Conservation (phyloP, 2,329 filamentous ascomycete species). For the Nemania serpens region DNA sequence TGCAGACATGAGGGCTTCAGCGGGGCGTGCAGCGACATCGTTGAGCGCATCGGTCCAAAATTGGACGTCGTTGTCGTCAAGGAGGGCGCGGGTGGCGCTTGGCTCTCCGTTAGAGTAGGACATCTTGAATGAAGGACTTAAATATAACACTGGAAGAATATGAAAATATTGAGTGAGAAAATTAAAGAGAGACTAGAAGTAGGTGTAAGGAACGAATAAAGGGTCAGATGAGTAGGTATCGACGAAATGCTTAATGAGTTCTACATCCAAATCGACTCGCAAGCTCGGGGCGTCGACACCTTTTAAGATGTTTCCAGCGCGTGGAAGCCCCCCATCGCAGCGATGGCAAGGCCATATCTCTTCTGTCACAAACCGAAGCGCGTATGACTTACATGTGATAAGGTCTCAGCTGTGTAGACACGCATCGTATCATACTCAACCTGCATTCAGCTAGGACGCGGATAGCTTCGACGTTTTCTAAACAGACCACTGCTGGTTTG, state of each 20-base stretch:
- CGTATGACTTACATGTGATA: not conserved
- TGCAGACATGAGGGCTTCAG: not conserved
- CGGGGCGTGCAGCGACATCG: not conserved
- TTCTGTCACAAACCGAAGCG: not conserved
- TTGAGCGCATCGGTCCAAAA: not conserved
- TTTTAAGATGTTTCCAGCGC: not conserved
- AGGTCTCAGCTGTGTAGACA: not conserved
- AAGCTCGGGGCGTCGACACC: not conserved
- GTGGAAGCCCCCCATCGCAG: not conserved
- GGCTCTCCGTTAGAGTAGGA: not conserved
- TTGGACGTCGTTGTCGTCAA: not conserved
- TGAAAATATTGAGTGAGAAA: not conserved
- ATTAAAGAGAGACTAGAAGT: not conserved
- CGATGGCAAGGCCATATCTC: not conserved
- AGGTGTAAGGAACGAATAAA: not conserved
- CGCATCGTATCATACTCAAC: not conserved
- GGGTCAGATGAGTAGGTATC: not conserved
- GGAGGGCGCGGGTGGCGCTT: not conserved
- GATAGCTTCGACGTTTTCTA: not conserved
- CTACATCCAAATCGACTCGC: not conserved
- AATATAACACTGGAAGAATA: not conserved
- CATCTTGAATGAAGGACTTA: not conserved
- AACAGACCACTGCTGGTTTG: not conserved
- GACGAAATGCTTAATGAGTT: not conserved
- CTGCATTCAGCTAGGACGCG: not conserved